Percentiles rank a stretch among this genome's conserved stretches.
Conservation (phyloP, 805 yeast genomes). For the Candida ortonii region DNA sequence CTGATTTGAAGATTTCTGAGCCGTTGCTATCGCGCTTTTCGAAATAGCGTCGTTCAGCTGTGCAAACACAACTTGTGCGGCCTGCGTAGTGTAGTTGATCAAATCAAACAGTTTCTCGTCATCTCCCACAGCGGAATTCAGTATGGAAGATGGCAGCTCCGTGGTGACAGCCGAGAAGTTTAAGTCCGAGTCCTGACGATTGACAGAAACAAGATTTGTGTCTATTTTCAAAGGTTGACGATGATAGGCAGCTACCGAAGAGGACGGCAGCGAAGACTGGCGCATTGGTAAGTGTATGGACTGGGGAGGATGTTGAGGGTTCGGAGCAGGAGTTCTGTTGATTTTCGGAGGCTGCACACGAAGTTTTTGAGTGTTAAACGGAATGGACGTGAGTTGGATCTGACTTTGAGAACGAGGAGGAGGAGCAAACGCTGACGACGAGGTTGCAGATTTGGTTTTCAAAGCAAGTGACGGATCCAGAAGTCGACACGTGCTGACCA, state of each 20-base stretch:
- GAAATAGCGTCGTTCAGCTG: constrained; percentile 69
- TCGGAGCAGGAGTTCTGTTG: constrained; percentile 22
- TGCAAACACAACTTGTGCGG: constrained; percentile 75
- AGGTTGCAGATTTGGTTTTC: constrained; percentile 7
- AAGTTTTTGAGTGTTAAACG: constrained; percentile 9
- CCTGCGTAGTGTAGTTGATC: constrained; percentile 31
- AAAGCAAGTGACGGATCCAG: constrained; percentile 23
- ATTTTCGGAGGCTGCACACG: constrained; percentile 18
- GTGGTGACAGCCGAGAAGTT: constrained; percentile 16
- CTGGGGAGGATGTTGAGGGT: constrained; percentile 20
- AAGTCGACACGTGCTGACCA: constrained; percentile 23
- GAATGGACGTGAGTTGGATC: constrained; percentile 12
- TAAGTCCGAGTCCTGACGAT: constrained; percentile 32
- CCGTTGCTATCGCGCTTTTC: constrained; percentile 56
- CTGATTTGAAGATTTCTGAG: constrained; percentile 32
- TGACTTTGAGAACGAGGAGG: constrained; percentile 13
- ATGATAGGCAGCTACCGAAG: constrained; percentile 15
- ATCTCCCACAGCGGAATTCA: constrained; percentile 17
- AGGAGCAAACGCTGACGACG: constrained; percentile 4
- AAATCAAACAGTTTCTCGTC: constrained; percentile 30
- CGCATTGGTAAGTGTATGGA: constrained; percentile 14
- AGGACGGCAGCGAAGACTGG: constrained; percentile 11
- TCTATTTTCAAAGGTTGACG: constrained; percentile 29
- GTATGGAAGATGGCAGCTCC: constrained; percentile 5
- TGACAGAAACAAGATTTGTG: constrained; percentile 15